Percentiles rank a stretch among this genome's conserved stretches.
Conservation (phyloP, 1,284 basidiomycete species). For the Trametes sp. region DNA sequence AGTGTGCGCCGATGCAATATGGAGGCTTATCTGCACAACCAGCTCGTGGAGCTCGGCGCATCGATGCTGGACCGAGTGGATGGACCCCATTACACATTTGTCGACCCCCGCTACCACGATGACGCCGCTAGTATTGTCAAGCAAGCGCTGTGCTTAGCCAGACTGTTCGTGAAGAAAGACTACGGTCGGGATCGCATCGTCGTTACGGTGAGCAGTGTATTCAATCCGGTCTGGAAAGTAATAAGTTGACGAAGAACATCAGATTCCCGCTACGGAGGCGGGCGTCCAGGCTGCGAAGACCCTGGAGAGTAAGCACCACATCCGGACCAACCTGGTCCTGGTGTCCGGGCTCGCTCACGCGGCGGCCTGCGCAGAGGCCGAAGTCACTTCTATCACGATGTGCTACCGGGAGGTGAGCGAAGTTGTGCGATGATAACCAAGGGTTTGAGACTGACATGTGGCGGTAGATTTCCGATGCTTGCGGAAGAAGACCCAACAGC, state of each 20-base stretch:
- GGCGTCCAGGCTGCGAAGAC: conserved; percentile 57
- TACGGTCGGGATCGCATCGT: conserved; percentile 50
- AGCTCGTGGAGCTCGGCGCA: conserved; percentile 61
- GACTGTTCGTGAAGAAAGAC: conserved; percentile 50
- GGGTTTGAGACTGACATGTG: conserved; percentile 19
- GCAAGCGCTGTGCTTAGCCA: conserved; percentile 49
- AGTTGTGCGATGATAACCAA: not conserved
- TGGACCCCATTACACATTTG: conserved; percentile 58
- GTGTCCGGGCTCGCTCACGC: conserved; percentile 62
- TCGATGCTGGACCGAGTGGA: conserved; percentile 50
- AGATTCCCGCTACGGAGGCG: conserved; percentile 66
- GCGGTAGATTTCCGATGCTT: conserved; percentile 22
- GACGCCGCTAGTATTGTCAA: conserved; percentile 48
- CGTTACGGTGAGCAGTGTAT: conserved; percentile 53
- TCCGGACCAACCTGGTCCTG: conserved; percentile 57
- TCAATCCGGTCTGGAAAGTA: not conserved
- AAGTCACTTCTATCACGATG: conserved; percentile 56
- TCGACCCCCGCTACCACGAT: conserved; percentile 53
- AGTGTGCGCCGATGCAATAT: not conserved
- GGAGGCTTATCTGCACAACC: conserved; percentile 15
- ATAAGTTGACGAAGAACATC: conserved; percentile 8
- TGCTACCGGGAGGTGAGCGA: conserved; percentile 55
- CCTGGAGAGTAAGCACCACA: conserved; percentile 47
- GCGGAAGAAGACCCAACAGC: conserved; percentile 13
- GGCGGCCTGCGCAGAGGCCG: conserved; percentile 58